A percentile compares a stretch with the other conserved stretches of the same genome.
phyloP scores from a whole-genome alignment of 768 basidiomycete genomes.

The Hygrophoropsis aurantiaca region DNA sequence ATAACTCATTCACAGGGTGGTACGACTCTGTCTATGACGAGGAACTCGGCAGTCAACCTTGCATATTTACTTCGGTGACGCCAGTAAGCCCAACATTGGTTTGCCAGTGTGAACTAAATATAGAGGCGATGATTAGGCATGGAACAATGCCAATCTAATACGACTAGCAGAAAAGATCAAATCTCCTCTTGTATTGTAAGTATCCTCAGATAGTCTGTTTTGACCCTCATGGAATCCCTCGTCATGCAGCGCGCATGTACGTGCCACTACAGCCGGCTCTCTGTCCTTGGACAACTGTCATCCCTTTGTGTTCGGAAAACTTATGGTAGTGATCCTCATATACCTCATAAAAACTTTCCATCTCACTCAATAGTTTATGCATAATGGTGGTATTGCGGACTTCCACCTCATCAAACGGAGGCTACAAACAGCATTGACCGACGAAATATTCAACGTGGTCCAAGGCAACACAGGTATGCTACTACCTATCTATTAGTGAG shows the following conservation, averaged over 20 bases:
- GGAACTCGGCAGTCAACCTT: slow-evolving; percentile 84
- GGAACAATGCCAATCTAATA: slow-evolving; percentile 95
- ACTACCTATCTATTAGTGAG: not conserved
- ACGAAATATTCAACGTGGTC: slow-evolving; percentile 83
- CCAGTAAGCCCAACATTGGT: slow-evolving; percentile 54
- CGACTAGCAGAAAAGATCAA: slow-evolving; percentile 96
- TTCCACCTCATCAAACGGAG: slow-evolving; percentile 80
- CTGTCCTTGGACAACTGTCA: slow-evolving; percentile 94
- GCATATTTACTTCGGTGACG: slow-evolving; percentile 94
- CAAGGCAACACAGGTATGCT: slow-evolving; percentile 86
- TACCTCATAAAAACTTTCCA: not conserved
- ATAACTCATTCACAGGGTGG: slow-evolving; percentile 73
- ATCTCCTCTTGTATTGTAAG: slow-evolving; percentile 91
- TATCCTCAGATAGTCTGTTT: slow-evolving; percentile 9
- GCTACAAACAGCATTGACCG: slow-evolving; percentile 73
- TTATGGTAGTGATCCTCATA: slow-evolving; percentile 63
- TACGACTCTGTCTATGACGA: slow-evolving; percentile 86
- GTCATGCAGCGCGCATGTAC: slow-evolving; percentile 73
- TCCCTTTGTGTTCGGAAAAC: slow-evolving; percentile 87
- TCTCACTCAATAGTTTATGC: slow-evolving; percentile 75
- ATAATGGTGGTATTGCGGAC: slow-evolving; percentile 91
- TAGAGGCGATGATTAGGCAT: slow-evolving; percentile 57
- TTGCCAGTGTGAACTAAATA: not conserved
- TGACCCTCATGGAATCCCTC: not conserved
- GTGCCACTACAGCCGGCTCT: slow-evolving; percentile 90